Evolutionary conservation across 495 filamentous ascomycete genomes (phyloP).

Genomic region (Penicillium desertorum): DNA sequence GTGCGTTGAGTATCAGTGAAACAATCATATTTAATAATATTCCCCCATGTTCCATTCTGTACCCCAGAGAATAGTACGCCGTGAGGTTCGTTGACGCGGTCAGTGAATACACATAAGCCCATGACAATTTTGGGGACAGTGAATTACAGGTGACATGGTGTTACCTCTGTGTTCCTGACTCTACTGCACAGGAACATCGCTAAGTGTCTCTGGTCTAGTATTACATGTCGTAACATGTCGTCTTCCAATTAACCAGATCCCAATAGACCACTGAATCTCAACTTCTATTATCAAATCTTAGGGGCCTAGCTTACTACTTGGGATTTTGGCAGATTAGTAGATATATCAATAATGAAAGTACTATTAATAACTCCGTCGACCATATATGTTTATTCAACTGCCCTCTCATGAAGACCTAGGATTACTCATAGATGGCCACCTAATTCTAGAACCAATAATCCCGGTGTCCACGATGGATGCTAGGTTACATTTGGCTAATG

Average conservation of each 20-base stretch:
- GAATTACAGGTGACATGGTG: not conserved
- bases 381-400: not conserved
- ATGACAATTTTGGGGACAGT: not conserved
- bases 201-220: not conserved
- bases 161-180: not conserved
- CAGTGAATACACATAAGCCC: not conserved
- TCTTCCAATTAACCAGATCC: not conserved
- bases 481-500: not conserved
- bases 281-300: not conserved
- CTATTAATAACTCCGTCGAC: not conserved
- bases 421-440: not conserved
- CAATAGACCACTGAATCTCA: not conserved
- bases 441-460: not conserved
- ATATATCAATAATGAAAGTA: not conserved
- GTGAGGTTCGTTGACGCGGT: not conserved
- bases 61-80: not conserved
- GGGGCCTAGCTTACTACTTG: not conserved
- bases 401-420: not conserved
- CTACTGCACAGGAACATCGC: too few species aligned
- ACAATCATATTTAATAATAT: not conserved
- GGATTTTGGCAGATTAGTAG: not conserved
- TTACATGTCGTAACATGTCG: not conserved
- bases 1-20: not conserved
- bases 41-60: not conserved
- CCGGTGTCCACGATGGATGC: not conserved